Conservation (phyloP, 495 filamentous ascomycete genomes). For the Penicillium cataractarum region DNA sequence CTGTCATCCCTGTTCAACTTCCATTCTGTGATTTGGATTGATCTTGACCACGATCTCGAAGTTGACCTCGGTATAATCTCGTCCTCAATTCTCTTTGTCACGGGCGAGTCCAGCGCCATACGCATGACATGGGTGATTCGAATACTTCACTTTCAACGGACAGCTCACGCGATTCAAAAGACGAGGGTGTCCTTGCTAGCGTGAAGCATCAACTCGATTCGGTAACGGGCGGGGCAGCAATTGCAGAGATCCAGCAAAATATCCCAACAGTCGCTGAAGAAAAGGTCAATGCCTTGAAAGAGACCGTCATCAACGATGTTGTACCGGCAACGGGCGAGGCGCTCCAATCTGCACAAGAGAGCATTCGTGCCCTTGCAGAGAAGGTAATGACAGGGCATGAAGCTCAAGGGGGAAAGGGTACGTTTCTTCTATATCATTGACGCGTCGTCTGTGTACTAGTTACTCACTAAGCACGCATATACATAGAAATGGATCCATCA, state of each 20-base stretch:
- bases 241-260: slow-evolving; percentile 12
- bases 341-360: slow-evolving; percentile 7
- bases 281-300: slow-evolving; percentile 8
- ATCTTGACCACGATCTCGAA: not conserved
- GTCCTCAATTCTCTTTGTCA: not conserved
- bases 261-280: slow-evolving; percentile 8
- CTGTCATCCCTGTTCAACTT: slow-evolving; percentile 1
- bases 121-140: slow-evolving; percentile 3
- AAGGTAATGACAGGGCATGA: not conserved
- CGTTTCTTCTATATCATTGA: not conserved
- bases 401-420: not conserved
- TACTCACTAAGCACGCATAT: not conserved
- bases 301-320: slow-evolving; percentile 9
- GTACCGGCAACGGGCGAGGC: slow-evolving; percentile 11
- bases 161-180: not conserved
- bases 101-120: not conserved
- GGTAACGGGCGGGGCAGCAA: not conserved
- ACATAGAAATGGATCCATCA: slow-evolving; percentile 1
- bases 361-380: not conserved
- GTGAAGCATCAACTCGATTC: slow-evolving; percentile 15
- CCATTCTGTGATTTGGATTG: not conserved
- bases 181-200: slow-evolving; percentile 5
- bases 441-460: too few relatives aligned
- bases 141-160: not conserved
- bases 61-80: not conserved